Evolutionary conservation across 2,329 filamentous ascomycete genomes (phyloP), one percentile per base, ranked within the genome.

Genomic region (Penicillium sp.): DNA sequence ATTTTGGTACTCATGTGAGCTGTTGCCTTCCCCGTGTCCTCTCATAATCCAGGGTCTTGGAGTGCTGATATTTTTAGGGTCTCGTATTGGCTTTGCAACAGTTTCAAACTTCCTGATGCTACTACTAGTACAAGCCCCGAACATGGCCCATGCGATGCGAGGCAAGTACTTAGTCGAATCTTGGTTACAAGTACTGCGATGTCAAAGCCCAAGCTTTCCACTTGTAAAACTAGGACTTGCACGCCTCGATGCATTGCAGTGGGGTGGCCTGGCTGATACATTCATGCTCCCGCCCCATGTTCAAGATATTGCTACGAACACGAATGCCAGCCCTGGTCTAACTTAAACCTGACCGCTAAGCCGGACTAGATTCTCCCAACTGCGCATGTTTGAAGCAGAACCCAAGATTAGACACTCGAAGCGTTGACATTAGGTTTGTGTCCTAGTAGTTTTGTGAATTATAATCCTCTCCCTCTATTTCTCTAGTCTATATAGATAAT

Each of bases 1-100:
- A 1, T 72, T 72, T 27, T 73, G 70, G 70, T 70, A 72, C 48
- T 71, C 69, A 5, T 73, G 70, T 71, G 66, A 35, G 69, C 63
- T 9, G 11, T 5, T 37, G 11, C 8, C 3, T 29, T 33, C 1
- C 14, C 6, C 11, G 4, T 13, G 5, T 7, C 10, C 31, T 13
- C 4, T 27, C 5, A 8, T 24, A 2, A n/a, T n/a, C n/a, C n/a
- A n/a, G n/a, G 27, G 21, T 35, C 3, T 3, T 19, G 3, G 26
- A 14, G 22, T 24, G 22, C 21, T 14, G 16, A 19, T 13, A 33
- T 11, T 22, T 5, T 16, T 16, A 73, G 70, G 70, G 70, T 69
- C 68, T 9, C 68, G 70, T 3, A 67, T 73, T 44, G 64, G 69
- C 10, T 73, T 73, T 31, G 69, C 70, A n/a, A 70, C 70, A 1